phyloP scores from a whole-genome alignment of 1,284 basidiomycete genomes.

The Erythrobasidium hasegawianum region DNA sequence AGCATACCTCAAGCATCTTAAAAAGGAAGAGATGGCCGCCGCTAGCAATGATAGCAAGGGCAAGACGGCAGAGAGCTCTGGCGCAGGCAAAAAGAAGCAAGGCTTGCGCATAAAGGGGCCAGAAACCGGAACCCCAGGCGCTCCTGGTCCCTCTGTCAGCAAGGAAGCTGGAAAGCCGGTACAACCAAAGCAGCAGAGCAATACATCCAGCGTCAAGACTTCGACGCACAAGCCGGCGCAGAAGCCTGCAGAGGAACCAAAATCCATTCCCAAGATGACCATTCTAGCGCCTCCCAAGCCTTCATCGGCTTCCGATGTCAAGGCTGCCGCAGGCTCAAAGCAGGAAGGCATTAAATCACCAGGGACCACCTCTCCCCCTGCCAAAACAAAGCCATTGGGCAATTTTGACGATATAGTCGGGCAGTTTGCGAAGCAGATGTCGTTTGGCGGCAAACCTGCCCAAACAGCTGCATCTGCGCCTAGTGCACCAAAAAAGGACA shows the following conservation, averaged over 20 bases:
- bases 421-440: conserved; percentile 29
- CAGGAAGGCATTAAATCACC: no score
- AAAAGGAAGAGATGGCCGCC: neutral
- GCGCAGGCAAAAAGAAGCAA: neutral
- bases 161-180: no score
- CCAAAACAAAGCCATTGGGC: conserved; percentile 5
- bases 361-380: no score
- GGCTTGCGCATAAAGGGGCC: neutral
- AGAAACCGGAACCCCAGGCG: no score
- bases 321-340: no score
- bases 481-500: neutral
- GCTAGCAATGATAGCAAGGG: neutral
- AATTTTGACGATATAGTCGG: conserved; percentile 21
- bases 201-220: neutral
- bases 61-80: neutral
- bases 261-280: conserved; percentile 15
- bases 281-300: conserved; percentile 24
- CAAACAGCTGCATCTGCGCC: no score
- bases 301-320: no score
- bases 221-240: neutral
- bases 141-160: no score
- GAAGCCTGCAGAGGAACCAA: neutral
- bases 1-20: neutral
- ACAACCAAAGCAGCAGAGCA: neutral
- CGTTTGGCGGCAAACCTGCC: neutral